Evolutionary conservation across 257 asterid species (phyloP).

Genomic region (Forsythia suspensa): DNA sequence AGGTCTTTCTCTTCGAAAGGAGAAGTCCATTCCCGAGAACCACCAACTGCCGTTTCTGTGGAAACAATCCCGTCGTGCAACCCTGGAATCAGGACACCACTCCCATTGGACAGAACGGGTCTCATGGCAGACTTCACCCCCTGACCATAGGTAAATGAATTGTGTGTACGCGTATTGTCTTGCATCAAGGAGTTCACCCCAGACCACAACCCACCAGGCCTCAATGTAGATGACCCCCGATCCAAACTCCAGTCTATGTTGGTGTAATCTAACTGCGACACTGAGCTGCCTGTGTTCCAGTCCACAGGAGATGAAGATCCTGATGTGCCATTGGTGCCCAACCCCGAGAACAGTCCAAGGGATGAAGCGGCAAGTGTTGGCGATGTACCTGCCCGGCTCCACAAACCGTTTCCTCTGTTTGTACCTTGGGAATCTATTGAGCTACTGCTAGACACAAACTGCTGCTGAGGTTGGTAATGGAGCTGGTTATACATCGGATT

Average conservation of each 20-base stretch:
- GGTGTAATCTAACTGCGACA: slow-evolving; percentile 48
- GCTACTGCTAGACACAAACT: slow-evolving; percentile 35
- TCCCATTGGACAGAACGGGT: slow-evolving; percentile 48
- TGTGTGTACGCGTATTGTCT: slow-evolving; percentile 38
- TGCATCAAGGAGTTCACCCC: slow-evolving; percentile 42
- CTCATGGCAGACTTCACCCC: slow-evolving; percentile 51
- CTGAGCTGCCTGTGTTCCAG: slow-evolving; percentile 55
- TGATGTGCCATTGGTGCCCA: slow-evolving; percentile 40
- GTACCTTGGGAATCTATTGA: slow-evolving; percentile 33
- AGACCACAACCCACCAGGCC: slow-evolving; percentile 45
- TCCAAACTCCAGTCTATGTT: slow-evolving; percentile 68
- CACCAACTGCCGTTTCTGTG: slow-evolving; percentile 38
- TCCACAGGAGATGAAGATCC: slow-evolving; percentile 53
- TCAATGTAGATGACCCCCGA: slow-evolving; percentile 33
- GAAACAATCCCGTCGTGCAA: slow-evolving; percentile 54
- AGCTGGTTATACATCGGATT: slow-evolving; percentile 40
- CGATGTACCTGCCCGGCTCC: slow-evolving; percentile 46
- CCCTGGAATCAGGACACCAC: slow-evolving; percentile 37
- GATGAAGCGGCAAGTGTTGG: slow-evolving; percentile 59
- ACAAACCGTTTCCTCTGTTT: slow-evolving; percentile 36
- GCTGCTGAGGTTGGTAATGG: slow-evolving; percentile 48
- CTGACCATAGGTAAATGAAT: slow-evolving; percentile 50
- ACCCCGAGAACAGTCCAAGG: slow-evolving; percentile 63
- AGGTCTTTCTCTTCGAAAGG: slow-evolving; percentile 91
- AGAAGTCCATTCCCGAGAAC: slow-evolving; percentile 84